Evolutionary conservation across 129 eudicot genomes (phyloP).

Genomic region (Artemisia argyi): DNA sequence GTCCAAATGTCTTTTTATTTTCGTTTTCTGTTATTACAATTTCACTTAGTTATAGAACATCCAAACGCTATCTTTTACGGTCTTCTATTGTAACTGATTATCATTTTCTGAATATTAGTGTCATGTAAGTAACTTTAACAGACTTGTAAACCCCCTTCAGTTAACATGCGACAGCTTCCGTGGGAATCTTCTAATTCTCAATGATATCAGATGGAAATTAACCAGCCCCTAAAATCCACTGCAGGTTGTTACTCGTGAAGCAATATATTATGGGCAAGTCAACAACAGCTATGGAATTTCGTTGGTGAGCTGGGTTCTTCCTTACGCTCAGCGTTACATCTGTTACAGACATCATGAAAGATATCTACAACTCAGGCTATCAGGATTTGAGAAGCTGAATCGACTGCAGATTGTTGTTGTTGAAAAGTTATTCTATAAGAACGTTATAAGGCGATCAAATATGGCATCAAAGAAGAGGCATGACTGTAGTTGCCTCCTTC

Average conservation of each 20-base stretch:
- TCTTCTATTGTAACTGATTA: not conserved
- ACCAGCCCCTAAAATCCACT: slow-evolving; percentile 1
- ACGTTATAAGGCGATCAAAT: slow-evolving; percentile 56
- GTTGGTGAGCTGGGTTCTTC: slow-evolving; percentile 76
- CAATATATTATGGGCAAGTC: slow-evolving; percentile 57
- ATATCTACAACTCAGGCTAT: slow-evolving; percentile 58
- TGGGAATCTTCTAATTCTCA: not conserved
- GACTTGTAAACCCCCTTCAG: not conserved
- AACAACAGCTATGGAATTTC: slow-evolving; percentile 50
- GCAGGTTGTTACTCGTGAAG: slow-evolving; percentile 77
- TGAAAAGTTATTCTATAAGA: slow-evolving; percentile 65
- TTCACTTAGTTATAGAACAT: not conserved
- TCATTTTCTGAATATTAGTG: not conserved
- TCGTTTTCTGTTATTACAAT: not conserved
- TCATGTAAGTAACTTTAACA: not conserved
- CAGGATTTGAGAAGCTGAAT: slow-evolving; percentile 47
- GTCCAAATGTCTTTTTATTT: not conserved
- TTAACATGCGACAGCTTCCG: not conserved
- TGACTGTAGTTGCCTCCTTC: slow-evolving; percentile 56
- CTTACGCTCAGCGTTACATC: slow-evolving; percentile 86
- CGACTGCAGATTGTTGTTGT: slow-evolving; percentile 59
- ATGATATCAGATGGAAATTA: not conserved
- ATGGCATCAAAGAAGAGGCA: slow-evolving; percentile 57
- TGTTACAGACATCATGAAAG: slow-evolving; percentile 46
- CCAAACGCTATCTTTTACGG: not conserved